phyloP scores from a whole-genome alignment of 2,329 filamentous ascomycete species.

The Pseudopyricularia cyperi region DNA sequence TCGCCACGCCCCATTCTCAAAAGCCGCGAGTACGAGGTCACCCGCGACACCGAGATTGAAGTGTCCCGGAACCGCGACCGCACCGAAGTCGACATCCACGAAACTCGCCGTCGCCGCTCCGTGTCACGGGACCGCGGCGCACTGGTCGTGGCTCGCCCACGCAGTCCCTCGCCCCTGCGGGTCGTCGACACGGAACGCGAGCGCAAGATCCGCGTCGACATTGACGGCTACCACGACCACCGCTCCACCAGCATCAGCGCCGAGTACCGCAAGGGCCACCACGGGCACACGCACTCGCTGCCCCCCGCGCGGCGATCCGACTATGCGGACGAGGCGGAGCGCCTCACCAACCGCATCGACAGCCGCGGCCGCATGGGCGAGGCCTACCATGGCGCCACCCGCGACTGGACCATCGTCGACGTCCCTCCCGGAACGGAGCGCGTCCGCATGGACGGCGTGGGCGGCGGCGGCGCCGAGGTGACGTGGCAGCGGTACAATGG shows the following conservation, averaged over 20 bases:
- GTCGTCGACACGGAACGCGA: conserved; percentile 45
- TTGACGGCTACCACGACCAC: conserved; percentile 18
- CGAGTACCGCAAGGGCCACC: conserved; percentile 12
- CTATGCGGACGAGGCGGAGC: conserved; percentile 50
- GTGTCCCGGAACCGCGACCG: conserved; percentile 40
- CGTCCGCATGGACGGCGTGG: conserved; percentile 69
- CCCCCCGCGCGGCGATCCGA: conserved; percentile 16
- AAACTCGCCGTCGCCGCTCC: conserved; percentile 13
- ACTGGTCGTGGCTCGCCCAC: background rate
- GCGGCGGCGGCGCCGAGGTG: conserved; percentile 62
- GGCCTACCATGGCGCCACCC: conserved; percentile 59
- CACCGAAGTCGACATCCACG: conserved; percentile 44
- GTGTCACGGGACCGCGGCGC: conserved; percentile 24
- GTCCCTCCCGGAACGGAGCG: conserved; percentile 73
- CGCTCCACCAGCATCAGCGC: conserved; percentile 5
- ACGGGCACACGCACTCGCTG: conserved; percentile 30
- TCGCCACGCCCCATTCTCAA: conserved; percentile 22
- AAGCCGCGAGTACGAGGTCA: background rate
- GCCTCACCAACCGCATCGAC: conserved; percentile 42
- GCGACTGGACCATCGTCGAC: conserved; percentile 71
- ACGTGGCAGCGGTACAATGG: conserved; percentile 72
- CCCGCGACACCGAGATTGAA: conserved; percentile 45
- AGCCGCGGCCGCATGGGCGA: conserved; percentile 56
- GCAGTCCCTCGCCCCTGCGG: background rate
- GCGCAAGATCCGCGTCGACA: conserved; percentile 31